A percentile compares a stretch with the other conserved stretches of the same genome.
Evolutionary conservation across 176 grass and related monocot species (phyloP).

Genomic region (Carex myosuroides): DNA sequence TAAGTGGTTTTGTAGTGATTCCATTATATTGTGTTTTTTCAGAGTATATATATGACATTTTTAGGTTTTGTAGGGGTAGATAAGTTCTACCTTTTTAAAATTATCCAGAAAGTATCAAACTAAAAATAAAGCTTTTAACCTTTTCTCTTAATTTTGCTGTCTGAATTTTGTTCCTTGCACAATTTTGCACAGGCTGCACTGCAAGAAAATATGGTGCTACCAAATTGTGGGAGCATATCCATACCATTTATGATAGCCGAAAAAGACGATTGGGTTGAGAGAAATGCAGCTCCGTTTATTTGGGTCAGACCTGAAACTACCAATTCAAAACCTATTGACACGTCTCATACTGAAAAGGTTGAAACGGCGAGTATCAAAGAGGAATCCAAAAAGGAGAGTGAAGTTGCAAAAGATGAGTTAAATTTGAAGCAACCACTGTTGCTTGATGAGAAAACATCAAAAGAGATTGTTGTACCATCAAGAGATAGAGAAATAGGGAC

Average conservation of each 20-base stretch:
- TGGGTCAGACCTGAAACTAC: conserved; percentile 45
- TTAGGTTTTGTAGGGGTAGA: not conserved
- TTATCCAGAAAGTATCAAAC: not conserved
- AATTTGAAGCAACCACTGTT: conserved; percentile 38
- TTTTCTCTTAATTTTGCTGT: not conserved
- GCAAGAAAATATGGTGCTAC: conserved; percentile 64
- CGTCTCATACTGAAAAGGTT: conserved; percentile 37
- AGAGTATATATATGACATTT: not conserved
- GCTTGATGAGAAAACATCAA: conserved; percentile 18
- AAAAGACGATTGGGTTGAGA: conserved; percentile 79
- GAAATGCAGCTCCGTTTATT: conserved; percentile 67
- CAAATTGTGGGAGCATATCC: conserved; percentile 75
- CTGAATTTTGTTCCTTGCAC: conserved; percentile 9
- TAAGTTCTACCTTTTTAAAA: not conserved
- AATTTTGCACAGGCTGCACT: conserved; percentile 46
- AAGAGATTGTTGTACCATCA: conserved; percentile 21
- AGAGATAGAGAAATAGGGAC: conserved; percentile 29
- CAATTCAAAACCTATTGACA: conserved; percentile 8
- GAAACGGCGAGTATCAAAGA: conserved; percentile 29
- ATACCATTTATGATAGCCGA: conserved; percentile 83
- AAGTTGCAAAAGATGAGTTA: conserved; percentile 23
- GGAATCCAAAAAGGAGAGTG: conserved; percentile 6
- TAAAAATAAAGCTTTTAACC: not conserved
- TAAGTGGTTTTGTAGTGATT: not conserved
- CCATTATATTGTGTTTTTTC: not conserved